phyloP scores from a whole-genome alignment of 2,329 filamentous ascomycete species.

The Apiospora sp. region DNA sequence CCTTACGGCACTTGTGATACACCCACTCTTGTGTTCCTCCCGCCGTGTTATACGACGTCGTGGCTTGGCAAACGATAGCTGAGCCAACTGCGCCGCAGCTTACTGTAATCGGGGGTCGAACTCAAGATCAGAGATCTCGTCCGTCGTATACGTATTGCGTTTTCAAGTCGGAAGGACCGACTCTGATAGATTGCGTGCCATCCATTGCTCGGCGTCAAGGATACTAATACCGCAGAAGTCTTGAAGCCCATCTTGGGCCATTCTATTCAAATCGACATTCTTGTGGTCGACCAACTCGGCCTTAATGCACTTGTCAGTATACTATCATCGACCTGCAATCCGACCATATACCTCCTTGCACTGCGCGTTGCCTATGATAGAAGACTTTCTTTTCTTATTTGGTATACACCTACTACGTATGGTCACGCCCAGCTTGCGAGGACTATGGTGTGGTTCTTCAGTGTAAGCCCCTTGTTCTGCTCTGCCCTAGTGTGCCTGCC shows the following conservation, averaged over 20 bases:
- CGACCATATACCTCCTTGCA: background rate
- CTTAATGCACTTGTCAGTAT: background rate
- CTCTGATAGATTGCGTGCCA: too few species aligned
- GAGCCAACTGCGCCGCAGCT: background rate
- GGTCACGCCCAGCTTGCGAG: background rate
- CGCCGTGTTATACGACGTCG: background rate
- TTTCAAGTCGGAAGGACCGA: background rate
- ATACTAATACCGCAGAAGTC: background rate
- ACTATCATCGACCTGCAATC: background rate
- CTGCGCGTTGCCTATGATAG: background rate
- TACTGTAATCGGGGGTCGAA: background rate
- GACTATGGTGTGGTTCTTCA: background rate
- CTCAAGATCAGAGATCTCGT: background rate
- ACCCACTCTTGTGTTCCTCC: background rate
- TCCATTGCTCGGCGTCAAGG: background rate
- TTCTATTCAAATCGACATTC: background rate
- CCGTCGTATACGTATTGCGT: background rate
- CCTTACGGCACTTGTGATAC: background rate
- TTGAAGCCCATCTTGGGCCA: too few species aligned
- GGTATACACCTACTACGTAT: background rate
- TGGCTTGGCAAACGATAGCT: background rate
- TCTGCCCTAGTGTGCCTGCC: background rate
- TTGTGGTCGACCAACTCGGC: background rate
- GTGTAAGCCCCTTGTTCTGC: background rate
- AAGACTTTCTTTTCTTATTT: background rate